Evolutionary conservation across 441 rosid genomes (phyloP), one percentile per base, ranked within the genome.

Genomic region (Pelargonium cotyledonis): DNA sequence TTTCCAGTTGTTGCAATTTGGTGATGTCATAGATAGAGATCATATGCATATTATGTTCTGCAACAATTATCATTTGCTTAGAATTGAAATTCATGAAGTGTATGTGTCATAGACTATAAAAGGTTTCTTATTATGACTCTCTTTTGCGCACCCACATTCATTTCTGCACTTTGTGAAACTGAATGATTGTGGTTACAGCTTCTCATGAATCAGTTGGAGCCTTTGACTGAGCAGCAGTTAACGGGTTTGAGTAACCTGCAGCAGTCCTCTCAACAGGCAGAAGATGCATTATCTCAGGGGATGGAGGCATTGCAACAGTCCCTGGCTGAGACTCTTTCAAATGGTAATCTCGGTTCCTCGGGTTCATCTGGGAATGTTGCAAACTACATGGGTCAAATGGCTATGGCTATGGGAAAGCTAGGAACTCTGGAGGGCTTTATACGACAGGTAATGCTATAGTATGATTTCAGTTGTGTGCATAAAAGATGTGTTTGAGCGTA

Each of bases 321-420:
- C 49, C 80, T 95, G 26, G 83, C 97, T 0, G 97, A 92, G 79
- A 92, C 99, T 11, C 78, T 95, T 73, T 89, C 90, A 47, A 92
- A 86, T 19, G 99, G 97, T 57, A 77, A 96, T 68, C 90, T 87
- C 38, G 96, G 96, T 66, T 85, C 91, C 5, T 87, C 97, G 0
- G 88, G 99, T 65, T 77, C 95, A 40, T 90, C 97, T 15, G 93
- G 95, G 67, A 90, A 92, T 53, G 96, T 92, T 26, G 97, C 98
- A 49, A 90, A 84, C 79, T 95, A 95, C 81, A 95, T 92, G 98
- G 99, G 99, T 71, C 98, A 95, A 75, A 95, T 95, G 98, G 99
- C 99, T 57, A 95, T 92, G 97, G 99, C 98, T 12, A 95, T 95
- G 99, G 99, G 99, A 57, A 92, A 90, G 77, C 84, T 95, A 58